phyloP scores from a whole-genome alignment of 257 asterid genomes.

The Solanum arcanum region DNA sequence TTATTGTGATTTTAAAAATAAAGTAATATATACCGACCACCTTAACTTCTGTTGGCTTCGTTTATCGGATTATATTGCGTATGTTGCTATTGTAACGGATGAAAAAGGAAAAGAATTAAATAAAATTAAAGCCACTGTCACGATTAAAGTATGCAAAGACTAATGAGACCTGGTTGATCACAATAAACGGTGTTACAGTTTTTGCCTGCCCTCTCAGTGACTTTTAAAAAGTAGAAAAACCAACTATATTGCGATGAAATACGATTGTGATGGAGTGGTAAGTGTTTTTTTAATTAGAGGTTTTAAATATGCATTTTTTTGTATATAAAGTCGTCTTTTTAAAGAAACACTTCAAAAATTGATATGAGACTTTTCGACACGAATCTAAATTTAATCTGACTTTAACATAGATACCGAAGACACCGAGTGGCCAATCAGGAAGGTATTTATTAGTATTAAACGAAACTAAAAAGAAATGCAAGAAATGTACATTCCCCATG shows the following conservation, averaged over 20 bases:
- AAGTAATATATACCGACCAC: not conserved
- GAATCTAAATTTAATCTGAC: not conserved
- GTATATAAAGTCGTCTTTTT: no score
- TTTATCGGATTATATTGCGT: not conserved
- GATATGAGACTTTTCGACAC: not conserved
- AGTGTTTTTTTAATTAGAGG: no score
- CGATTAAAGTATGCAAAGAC: not conserved
- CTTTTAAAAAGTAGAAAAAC: not conserved
- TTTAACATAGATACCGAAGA: not conserved
- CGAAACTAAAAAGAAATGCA: not conserved
- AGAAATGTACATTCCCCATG: not conserved
- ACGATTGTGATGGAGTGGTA: not conserved
- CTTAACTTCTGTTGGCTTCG: not conserved
- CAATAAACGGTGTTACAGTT: not conserved
- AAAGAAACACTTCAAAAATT: rapidly evolving
- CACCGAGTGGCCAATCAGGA: not conserved
- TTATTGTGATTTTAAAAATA: not conserved
- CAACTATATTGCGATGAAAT: not conserved
- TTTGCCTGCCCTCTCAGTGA: not conserved
- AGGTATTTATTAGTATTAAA: not conserved
- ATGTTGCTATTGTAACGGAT: not conserved
- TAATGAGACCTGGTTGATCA: not conserved
- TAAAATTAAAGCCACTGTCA: not conserved
- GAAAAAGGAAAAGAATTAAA: not conserved
- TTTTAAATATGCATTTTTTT: rapidly evolving